Base-by-base conservation (phyloP, 441 rosid species). In the Croton laevigatus region DNA sequence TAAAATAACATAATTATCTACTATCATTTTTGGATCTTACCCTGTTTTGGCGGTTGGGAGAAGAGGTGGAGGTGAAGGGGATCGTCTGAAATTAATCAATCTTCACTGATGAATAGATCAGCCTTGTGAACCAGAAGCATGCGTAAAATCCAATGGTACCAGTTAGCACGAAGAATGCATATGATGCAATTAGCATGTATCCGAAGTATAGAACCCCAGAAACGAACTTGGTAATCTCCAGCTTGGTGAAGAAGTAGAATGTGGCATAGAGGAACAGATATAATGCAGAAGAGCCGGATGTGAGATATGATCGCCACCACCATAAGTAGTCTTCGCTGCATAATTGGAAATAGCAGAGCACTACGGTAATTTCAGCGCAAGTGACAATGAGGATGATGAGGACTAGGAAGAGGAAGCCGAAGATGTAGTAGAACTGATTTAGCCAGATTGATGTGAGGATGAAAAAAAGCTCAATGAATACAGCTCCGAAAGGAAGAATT, bases 281-380 rank as follows among this genome's bases (percentile, higher is more conserved):
- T 1, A 94, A 71, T 0, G 96, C 97, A 0, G 98, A 92, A 52
- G 99, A 90, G 59, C 99, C 98, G 0, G 98, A 92, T 20, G 96
- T 94, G 52, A 94, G 78, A 81, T 92, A 94, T 16, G 98, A 88
- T 58, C 97, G 86, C 99, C 99, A 92, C 99, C 99, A 94, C 99
- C 99, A 94, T 11, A 75, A 81, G 71, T 94, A 92, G 82, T 94
- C 99, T 81, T 94, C 99, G 37, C 98, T 90, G 80, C 99, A 94
- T 1, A 94, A 80, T 76, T 94, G 98, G 80, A 94, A 94, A 83
- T 94, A 94, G 85, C 98, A 94, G 64, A 90, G 96, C 52, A 94
- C 98, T 0, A 94, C 60, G 0, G 94, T 87, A 83, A 95, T 95
- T 84, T 92, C 99, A 0, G 98, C 97, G 48, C 99, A 95, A 0